phyloP scores from a whole-genome alignment of 768 basidiomycete genomes.

The Auricularia sp. region DNA sequence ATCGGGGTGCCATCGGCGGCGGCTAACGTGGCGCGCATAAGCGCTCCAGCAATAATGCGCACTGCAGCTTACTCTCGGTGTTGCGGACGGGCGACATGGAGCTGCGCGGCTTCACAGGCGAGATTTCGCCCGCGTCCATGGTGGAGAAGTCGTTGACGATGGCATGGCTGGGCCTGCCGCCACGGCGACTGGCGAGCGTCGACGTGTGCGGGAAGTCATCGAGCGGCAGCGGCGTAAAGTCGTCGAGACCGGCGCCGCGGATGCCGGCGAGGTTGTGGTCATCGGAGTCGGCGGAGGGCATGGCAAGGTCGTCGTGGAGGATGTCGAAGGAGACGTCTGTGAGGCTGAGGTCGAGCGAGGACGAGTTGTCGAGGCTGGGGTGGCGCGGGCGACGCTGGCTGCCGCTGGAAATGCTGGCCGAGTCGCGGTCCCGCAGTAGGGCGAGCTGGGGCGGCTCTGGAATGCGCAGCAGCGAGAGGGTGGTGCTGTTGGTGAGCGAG shows the following conservation, averaged over 20 bases:
- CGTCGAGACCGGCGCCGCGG: not conserved
- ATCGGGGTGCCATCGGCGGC: not conserved
- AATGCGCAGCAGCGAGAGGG: not conserved
- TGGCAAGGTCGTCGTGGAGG: not conserved
- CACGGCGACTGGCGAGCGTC: not conserved
- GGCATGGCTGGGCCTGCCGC: not conserved
- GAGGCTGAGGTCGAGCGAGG: not conserved
- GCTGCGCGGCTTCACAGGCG: not conserved
- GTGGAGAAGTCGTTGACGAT: not conserved
- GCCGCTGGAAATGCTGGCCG: not conserved
- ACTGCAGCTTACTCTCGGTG: not conserved
- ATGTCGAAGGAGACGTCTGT: conserved; percentile 1
- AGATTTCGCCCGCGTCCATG: not conserved
- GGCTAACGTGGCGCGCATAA: not conserved
- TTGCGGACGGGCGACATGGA: not conserved
- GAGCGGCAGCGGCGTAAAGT: not conserved
- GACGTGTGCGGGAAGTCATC: not conserved
- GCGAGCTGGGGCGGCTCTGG: not conserved
- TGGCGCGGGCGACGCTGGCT: not conserved
- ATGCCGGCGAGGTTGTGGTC: not conserved
- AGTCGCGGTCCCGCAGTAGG: not conserved
- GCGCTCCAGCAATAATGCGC: not conserved
- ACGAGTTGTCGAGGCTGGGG: not conserved
- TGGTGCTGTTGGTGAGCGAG: not conserved
- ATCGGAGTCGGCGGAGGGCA: not conserved